A percentile compares a stretch with the other conserved stretches of the same genome.
Conservation (phyloP, 1,139 yeast species). For the Arxiozyma bovina region DNA sequence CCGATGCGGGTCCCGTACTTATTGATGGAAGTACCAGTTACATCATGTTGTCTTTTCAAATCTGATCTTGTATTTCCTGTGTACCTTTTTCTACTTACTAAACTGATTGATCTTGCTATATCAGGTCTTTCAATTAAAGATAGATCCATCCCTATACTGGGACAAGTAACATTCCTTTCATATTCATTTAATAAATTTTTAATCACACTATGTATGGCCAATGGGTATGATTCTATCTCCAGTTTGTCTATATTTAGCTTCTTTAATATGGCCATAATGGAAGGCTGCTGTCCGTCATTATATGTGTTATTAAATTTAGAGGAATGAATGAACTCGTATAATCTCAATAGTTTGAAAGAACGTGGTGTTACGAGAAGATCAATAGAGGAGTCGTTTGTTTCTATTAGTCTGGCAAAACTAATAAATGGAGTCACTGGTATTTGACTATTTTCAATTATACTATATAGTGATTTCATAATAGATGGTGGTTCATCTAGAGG, state of each 20-base stretch:
- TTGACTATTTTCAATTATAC: conserved; percentile 23
- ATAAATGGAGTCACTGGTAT: conserved; percentile 39
- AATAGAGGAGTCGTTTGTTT: conserved; percentile 52
- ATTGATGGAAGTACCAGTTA: background rate
- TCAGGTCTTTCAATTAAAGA: conserved; percentile 63
- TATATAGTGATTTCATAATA: conserved; percentile 27
- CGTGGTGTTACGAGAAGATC: conserved; percentile 58
- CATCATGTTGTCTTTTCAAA: background rate
- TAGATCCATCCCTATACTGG: conserved; percentile 44
- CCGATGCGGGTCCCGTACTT: background rate
- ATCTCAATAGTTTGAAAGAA: conserved; percentile 46
- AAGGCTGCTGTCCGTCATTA: background rate
- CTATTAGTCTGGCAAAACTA: conserved; percentile 61
- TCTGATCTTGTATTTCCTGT: background rate
- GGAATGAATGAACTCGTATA: conserved; percentile 57
- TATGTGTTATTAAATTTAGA: conserved; percentile 43
- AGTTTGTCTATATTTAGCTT: conserved; percentile 44
- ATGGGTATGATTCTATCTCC: conserved; percentile 62
- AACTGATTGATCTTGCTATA: conserved; percentile 32
- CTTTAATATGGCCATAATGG: conserved; percentile 49
- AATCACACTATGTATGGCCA: conserved; percentile 60
- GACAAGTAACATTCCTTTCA: conserved; percentile 47
- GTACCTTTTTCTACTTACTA: background rate
- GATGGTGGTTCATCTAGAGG: conserved; percentile 31
- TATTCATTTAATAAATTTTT: conserved; percentile 50